Conservation (phyloP, 176 grass and related monocot genomes). For the Chloris gayana region DNA sequence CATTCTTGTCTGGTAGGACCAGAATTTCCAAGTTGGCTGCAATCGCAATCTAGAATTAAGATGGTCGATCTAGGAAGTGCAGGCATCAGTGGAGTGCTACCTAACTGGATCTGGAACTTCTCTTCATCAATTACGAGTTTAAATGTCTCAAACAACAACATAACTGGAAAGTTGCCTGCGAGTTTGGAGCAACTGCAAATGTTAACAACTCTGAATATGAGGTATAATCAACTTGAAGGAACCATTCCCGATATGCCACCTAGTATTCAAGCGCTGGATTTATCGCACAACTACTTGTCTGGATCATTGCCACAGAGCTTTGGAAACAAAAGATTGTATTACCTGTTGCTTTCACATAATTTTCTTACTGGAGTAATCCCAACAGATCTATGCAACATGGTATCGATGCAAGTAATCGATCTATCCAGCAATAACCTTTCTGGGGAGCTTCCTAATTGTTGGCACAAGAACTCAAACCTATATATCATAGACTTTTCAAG, state of each 20-base stretch:
- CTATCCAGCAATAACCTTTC: slow-evolving; percentile 1
- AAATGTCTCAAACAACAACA: slow-evolving; percentile 36
- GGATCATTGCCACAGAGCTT: slow-evolving; percentile 22
- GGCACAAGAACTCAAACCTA: not conserved
- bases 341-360: not conserved
- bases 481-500: slow-evolving; percentile 21
- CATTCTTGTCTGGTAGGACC: slow-evolving; percentile 19
- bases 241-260: slow-evolving; percentile 15
- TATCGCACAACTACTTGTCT: not conserved
- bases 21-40: slow-evolving; percentile 31
- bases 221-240: slow-evolving; percentile 5
- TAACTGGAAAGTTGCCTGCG: slow-evolving; percentile 33
- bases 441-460: slow-evolving; percentile 15
- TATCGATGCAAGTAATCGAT: slow-evolving; percentile 18
- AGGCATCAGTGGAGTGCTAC: slow-evolving; percentile 13
- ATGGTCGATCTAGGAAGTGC: slow-evolving; percentile 19
- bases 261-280: not conserved
- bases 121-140: slow-evolving; percentile 28
- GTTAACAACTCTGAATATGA: not conserved
- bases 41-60: slow-evolving; percentile 23
- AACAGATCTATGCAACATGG: slow-evolving; percentile 2
- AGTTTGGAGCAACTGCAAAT: not conserved
- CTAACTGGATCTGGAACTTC: slow-evolving; percentile 39
- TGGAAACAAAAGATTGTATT: not conserved
- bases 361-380: not conserved